Evolutionary conservation across 306 rosid genomes (phyloP).

Genomic region (Rosa persica): DNA sequence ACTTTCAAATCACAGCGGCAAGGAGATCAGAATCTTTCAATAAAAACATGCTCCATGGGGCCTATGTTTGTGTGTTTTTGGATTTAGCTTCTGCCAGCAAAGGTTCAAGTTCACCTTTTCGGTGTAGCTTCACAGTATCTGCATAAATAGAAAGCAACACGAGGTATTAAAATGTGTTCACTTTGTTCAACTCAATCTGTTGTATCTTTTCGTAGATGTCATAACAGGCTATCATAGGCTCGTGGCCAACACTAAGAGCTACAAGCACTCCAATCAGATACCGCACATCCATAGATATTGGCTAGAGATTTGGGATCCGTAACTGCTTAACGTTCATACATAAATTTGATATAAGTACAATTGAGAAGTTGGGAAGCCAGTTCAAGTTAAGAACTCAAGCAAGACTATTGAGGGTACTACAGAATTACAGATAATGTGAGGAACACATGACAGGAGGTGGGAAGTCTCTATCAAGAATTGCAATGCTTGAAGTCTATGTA

Average conservation of each 20-base stretch:
- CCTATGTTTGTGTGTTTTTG: constrained; percentile 42
- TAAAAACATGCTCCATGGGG: constrained; percentile 3
- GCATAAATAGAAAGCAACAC: constrained; percentile 33
- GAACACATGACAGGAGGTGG: background rate
- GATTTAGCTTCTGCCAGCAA: constrained; percentile 71
- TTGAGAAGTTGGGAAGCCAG: background rate
- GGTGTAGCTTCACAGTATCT: constrained; percentile 87
- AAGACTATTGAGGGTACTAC: background rate
- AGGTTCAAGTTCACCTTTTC: constrained; percentile 83
- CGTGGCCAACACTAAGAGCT: background rate
- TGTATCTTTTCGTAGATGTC: background rate
- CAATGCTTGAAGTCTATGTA: background rate
- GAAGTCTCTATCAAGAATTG: background rate
- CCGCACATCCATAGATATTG: background rate
- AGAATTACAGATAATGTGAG: background rate
- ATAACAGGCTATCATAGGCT: background rate
- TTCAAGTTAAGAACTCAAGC: background rate
- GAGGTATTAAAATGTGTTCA: background rate
- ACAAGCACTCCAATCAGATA: background rate
- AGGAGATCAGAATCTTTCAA: constrained; percentile 15
- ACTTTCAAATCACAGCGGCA: constrained; percentile 9
- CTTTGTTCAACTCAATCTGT: background rate
- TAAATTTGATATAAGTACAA: background rate
- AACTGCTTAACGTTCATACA: background rate
- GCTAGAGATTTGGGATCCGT: background rate